Evolutionary conservation across 306 rosid genomes (phyloP), one percentile per base, ranked within the genome.

Genomic region (Inga oerstediana): DNA sequence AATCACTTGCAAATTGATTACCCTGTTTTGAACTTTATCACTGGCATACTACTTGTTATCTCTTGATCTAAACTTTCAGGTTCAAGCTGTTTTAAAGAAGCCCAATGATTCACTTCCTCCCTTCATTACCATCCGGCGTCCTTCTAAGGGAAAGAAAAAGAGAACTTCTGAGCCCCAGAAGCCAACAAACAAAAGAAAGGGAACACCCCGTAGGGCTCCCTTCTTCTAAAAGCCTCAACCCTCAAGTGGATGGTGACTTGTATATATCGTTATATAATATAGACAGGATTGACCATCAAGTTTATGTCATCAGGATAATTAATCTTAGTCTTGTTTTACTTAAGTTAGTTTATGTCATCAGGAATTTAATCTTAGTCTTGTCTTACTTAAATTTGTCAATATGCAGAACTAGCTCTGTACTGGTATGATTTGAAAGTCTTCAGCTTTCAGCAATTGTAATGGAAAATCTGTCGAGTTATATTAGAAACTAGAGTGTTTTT

Each of bases 191-290:
- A 88, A 14, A 61, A 84, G 93, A 85, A 90, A 90, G 84, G 90
- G 91, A 88, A 85, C 30, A 75, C 91, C 93, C 15, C 39, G 27
- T 10, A 83, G 90, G 61, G 85, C 91, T 85, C 93, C 91, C 34
- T 76, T 90, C 66, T 79, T 78, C 79, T 88, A 52, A 88, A 79
- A 68, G 54, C 49, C 58, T 54, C 37, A 44, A 43, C 8, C 72
- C 71, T 65, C 20, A 30, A 43, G 75, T n/a, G 52, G 56, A 22
- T 44, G 51, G 68, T 71, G 41, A 43, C 11, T 74, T 13, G 13
- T 22, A 37, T 32, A 39, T 73, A 20, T 56, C 24, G 54, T 71
- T 52, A 13, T 16, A 12, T 14, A 3, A 16, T 74, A 15, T 59
- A 32, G 67, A 46, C 68, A 44, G 46, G 34, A 82, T 13, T 17